Percentiles rank a stretch among this genome's conserved stretches.
These are phyloP conservation scores for Leccinum uliginosum DNA, from an alignment of 768 basidiomycete species.

Conservation along the genomic window DNA sequence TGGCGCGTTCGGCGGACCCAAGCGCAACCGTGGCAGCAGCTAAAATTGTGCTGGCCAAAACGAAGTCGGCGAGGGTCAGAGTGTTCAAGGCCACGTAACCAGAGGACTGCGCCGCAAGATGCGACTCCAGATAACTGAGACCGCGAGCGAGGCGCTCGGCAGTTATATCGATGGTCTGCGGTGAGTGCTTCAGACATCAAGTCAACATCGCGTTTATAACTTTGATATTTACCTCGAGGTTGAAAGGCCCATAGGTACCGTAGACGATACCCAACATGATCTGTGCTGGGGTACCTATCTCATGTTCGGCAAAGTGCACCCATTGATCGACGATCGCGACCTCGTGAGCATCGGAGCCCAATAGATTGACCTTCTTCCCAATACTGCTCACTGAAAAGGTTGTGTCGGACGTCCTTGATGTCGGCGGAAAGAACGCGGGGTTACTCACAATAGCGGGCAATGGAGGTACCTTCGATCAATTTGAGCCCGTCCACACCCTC, in stretches of 20 bases:
- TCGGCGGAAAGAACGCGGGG: no score
- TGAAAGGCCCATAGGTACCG: not conserved
- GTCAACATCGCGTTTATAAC: no score
- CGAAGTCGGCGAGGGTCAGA: slow-evolving; percentile 17
- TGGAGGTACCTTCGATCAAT: slow-evolving; percentile 16
- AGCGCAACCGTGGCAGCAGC: slow-evolving; percentile 2
- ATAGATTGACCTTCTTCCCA: slow-evolving; percentile 2
- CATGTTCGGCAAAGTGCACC: slow-evolving; percentile 12
- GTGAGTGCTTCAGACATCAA: not conserved
- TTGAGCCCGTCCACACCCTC: slow-evolving; percentile 17
- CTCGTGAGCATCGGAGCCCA: slow-evolving; percentile 11
- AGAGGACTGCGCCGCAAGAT: slow-evolving; percentile 7
- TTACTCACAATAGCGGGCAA: slow-evolving; percentile 20
- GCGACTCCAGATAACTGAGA: slow-evolving; percentile 13
- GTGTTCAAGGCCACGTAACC: slow-evolving; percentile 12
- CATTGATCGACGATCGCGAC: slow-evolving; percentile 7
- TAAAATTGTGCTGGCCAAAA: slow-evolving; percentile 10
- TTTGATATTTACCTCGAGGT: not conserved
- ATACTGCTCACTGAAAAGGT: slow-evolving; percentile 9
- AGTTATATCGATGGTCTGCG: not conserved
- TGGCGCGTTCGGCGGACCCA: slow-evolving; percentile 10
- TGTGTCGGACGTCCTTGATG: not conserved
- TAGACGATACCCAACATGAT: not conserved
- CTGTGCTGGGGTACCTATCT: slow-evolving; percentile 3
- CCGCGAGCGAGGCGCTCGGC: not conserved